Percentiles rank a stretch among this genome's conserved stretches.
Conservation (phyloP, 305 asterid species). For the Rubia peregrina region DNA sequence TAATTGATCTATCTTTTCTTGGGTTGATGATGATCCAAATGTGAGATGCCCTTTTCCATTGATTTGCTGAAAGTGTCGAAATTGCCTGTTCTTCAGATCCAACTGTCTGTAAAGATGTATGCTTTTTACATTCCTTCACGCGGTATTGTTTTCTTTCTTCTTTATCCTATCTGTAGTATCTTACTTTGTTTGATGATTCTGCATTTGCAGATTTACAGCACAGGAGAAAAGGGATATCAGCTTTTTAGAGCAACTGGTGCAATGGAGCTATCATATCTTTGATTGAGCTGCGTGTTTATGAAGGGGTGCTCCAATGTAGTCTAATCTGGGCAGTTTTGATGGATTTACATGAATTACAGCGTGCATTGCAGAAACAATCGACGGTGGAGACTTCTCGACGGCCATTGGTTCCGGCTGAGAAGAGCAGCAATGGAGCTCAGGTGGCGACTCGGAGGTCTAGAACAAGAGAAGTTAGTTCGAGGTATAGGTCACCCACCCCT, state of each 20-base stretch:
- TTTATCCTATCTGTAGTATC: constrained; percentile 35
- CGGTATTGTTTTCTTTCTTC: constrained; percentile 28
- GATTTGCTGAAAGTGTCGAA: constrained; percentile 15
- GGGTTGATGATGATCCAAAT: constrained; percentile 20
- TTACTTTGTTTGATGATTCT: constrained; percentile 31
- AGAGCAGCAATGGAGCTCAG: constrained; percentile 55
- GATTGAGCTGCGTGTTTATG: constrained; percentile 26
- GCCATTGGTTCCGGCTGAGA: constrained; percentile 54
- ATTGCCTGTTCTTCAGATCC: constrained; percentile 38
- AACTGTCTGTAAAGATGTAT: constrained; percentile 53
- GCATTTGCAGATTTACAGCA: constrained; percentile 44
- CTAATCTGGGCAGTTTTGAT: constrained; percentile 48
- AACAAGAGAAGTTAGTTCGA: constrained; percentile 72
- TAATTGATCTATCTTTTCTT: constrained; percentile 31
- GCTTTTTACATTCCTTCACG: constrained; percentile 30
- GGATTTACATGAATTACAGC: constrained; percentile 58
- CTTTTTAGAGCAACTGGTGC: constrained; percentile 22
- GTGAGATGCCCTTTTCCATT: constrained; percentile 19
- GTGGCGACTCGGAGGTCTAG: constrained; percentile 31
- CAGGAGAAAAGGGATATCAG: constrained; percentile 27
- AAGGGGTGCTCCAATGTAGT: constrained; percentile 50
- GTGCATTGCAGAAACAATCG: constrained; percentile 44
- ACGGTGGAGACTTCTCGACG: constrained; percentile 40
- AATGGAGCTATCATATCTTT: constrained; percentile 14
- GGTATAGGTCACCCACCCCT: constrained; percentile 63